These are phyloP conservation scores for Bromus sterilis DNA, from an alignment of 176 grass and related monocot species.

Conservation along the genomic window DNA sequence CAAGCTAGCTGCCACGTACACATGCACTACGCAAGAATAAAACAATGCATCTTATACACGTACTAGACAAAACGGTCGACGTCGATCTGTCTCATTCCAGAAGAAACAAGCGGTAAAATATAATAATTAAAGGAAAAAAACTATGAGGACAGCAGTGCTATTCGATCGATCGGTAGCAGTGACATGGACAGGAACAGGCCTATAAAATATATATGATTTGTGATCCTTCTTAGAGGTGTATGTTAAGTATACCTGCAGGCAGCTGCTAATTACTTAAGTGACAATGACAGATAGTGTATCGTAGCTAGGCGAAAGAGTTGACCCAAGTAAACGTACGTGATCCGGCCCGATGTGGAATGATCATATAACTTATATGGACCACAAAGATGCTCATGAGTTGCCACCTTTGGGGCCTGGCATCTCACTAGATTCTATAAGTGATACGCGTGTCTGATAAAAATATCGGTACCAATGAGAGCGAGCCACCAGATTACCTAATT, in stretches of 20 bases:
- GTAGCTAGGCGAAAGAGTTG: background rate
- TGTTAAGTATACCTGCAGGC: background rate
- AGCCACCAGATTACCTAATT: background rate
- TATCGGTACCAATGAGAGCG: background rate
- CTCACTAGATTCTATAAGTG: background rate
- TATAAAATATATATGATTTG: background rate
- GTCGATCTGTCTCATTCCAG: background rate
- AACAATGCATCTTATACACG: too few species aligned
- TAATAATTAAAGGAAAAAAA: background rate
- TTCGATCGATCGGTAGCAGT: background rate
- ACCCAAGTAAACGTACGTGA: background rate
- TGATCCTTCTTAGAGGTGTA: background rate
- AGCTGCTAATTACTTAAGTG: background rate
- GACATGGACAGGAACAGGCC: background rate
- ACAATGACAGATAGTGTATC: background rate
- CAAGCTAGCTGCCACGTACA: background rate
- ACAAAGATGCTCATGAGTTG: background rate
- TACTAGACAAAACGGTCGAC: background rate
- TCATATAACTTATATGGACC: background rate
- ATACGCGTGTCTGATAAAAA: background rate
- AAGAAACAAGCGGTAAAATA: background rate
- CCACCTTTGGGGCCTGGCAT: background rate
- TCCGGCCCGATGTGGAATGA: background rate
- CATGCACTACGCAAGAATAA: background rate
- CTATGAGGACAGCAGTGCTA: too few species aligned